phyloP scores from a whole-genome alignment of 2,329 filamentous ascomycete genomes.

The Fusarium brachygibbosum region DNA sequence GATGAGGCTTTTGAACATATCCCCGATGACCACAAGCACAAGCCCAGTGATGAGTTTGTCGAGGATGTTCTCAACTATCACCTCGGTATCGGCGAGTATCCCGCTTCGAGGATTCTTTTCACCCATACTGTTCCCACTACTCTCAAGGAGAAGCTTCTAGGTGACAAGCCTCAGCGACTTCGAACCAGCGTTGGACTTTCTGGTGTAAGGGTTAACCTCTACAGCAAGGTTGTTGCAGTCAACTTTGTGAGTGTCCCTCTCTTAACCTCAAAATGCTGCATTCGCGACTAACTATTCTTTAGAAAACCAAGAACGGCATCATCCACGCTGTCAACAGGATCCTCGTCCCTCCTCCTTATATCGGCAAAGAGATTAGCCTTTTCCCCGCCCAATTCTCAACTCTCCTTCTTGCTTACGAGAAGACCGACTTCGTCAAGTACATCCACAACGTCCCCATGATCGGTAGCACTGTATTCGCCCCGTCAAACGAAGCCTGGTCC shows the following conservation, averaged over 20 bases:
- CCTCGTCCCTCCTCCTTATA: constrained; percentile 79
- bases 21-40: constrained; percentile 60
- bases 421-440: constrained; percentile 77
- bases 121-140: constrained; percentile 82
- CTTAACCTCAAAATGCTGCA: accelerated
- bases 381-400: constrained; percentile 85
- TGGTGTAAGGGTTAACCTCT: constrained; percentile 82
- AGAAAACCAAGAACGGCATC: constrained; percentile 82
- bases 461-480: constrained; percentile 85
- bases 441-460: constrained; percentile 66
- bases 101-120: constrained; percentile 73
- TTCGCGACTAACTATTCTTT: neutral
- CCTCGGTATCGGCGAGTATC: constrained; percentile 75
- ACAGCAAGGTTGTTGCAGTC: constrained; percentile 75
- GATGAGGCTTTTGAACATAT: constrained; percentile 80
- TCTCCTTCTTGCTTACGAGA: constrained; percentile 78
- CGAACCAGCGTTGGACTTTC: constrained; percentile 72
- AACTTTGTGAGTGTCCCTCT: constrained; percentile 71
- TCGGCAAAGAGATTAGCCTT: constrained; percentile 68
- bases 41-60: constrained; percentile 78
- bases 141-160: constrained; percentile 70
- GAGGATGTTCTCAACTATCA: constrained; percentile 82
- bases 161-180: constrained; percentile 78
- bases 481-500: constrained; percentile 83
- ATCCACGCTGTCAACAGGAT: constrained; percentile 82